phyloP scores from a whole-genome alignment of 2,329 filamentous ascomycete genomes.

The Biscogniauxia marginata region DNA sequence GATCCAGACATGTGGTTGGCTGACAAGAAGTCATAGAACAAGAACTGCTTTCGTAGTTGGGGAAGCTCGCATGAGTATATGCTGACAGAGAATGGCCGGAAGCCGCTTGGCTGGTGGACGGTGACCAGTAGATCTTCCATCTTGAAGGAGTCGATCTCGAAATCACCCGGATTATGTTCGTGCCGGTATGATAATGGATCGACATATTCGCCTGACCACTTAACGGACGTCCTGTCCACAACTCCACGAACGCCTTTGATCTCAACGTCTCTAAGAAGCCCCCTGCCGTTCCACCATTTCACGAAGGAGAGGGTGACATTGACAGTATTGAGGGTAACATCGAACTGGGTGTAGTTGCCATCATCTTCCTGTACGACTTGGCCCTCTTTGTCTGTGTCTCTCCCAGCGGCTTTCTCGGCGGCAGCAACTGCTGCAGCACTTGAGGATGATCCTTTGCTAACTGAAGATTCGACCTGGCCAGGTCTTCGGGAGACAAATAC shows the following conservation, averaged over 20 bases:
- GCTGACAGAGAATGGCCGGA: conserved; percentile 93
- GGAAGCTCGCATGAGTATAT: conserved; percentile 96
- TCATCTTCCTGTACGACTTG: conserved; percentile 65
- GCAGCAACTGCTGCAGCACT: conserved; percentile 84
- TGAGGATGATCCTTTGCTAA: conserved; percentile 87
- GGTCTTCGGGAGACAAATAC: conserved; percentile 93
- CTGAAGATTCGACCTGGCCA: conserved; percentile 75
- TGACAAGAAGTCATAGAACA: conserved; percentile 96
- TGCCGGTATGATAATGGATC: conserved; percentile 88
- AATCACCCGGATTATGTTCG: conserved; percentile 86
- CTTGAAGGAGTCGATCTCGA: conserved; percentile 96
- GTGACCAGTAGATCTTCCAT: conserved; percentile 91
- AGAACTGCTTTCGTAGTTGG: conserved; percentile 89
- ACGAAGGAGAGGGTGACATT: conserved; percentile 95
- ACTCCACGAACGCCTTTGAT: conserved; percentile 92
- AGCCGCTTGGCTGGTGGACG: conserved; percentile 83
- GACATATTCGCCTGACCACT: conserved; percentile 64
- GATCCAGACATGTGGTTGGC: conserved; percentile 96
- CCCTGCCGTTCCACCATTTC: conserved; percentile 99
- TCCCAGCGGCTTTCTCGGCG: conserved; percentile 68
- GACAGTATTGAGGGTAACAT: conserved; percentile 89
- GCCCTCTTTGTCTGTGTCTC: conserved; percentile 49
- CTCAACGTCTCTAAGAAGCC: conserved; percentile 85
- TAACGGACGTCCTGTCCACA: conserved; percentile 82
- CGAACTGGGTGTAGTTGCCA: conserved; percentile 96